phyloP scores from a whole-genome alignment of 2,329 filamentous ascomycete genomes.

The Aureobasidium namibiae region DNA sequence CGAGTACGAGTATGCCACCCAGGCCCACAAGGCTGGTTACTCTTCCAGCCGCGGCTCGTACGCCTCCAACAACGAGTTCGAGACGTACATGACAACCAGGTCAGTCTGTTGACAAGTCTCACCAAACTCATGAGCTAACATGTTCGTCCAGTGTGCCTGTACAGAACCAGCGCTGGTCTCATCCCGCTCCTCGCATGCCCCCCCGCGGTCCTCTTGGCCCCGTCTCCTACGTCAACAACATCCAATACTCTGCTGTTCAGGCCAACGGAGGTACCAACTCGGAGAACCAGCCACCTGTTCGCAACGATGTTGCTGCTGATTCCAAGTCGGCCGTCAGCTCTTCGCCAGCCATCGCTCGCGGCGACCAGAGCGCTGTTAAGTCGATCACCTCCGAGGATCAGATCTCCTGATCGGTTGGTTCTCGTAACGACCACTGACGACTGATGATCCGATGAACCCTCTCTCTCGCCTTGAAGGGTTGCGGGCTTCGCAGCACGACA shows the following conservation, averaged over 20 bases:
- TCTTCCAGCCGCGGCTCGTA: slow-evolving; percentile 6
- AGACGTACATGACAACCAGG: slow-evolving; percentile 26
- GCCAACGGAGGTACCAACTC: slow-evolving; percentile 2
- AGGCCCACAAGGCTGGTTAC: slow-evolving; percentile 23
- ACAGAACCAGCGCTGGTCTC: slow-evolving; percentile 29
- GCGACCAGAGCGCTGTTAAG: slow-evolving; percentile 12
- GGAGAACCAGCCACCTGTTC: slow-evolving; percentile 14
- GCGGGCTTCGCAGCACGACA: not conserved
- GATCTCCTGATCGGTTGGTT: not conserved
- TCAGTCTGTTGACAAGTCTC: not conserved
- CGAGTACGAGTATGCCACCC: slow-evolving; percentile 57
- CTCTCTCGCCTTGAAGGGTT: not conserved
- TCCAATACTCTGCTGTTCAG: slow-evolving; percentile 16
- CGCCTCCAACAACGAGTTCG: slow-evolving; percentile 29
- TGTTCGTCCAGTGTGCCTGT: slow-evolving; percentile 20
- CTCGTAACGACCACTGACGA: not conserved
- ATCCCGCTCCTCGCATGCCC: slow-evolving; percentile 22
- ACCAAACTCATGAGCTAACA: not conserved
- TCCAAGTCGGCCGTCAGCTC: slow-evolving; percentile 5
- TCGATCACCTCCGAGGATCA: slow-evolving; percentile 2
- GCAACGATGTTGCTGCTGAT: slow-evolving; percentile 8
- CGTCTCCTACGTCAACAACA: slow-evolving; percentile 21
- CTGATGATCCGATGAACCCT: not conserved
- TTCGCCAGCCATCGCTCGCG: slow-evolving; percentile 13
- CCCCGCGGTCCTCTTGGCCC: slow-evolving; percentile 19